phyloP scores from a whole-genome alignment of 2,329 filamentous ascomycete genomes.

The Colletotrichum spaethianum region DNA sequence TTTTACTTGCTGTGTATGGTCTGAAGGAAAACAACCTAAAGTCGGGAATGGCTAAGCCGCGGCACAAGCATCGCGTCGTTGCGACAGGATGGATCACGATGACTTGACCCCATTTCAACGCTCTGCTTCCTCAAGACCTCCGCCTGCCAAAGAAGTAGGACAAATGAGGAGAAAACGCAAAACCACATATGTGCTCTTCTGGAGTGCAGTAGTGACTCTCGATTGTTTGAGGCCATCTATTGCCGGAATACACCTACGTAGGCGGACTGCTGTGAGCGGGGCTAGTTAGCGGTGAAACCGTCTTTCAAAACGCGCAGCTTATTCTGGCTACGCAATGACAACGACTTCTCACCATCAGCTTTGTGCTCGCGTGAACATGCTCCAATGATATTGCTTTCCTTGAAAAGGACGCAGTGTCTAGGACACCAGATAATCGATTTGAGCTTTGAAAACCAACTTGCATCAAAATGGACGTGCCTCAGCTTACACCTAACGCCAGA shows the following conservation, averaged over 20 bases:
- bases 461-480: conserved; percentile 6
- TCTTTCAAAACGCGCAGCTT: background rate
- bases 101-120: background rate
- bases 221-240: background rate
- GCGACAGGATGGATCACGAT: background rate
- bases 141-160: background rate
- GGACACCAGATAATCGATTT: background rate
- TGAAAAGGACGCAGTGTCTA: background rate
- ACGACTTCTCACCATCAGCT: background rate
- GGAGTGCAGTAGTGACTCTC: background rate
- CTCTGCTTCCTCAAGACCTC: background rate
- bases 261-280: background rate
- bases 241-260: background rate
- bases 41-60: background rate
- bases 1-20: background rate
- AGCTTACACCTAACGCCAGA: background rate
- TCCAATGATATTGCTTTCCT: background rate
- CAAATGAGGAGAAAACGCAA: background rate
- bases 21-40: background rate
- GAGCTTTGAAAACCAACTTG: background rate
- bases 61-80: background rate
- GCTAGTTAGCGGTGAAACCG: background rate
- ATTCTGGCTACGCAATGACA: background rate
- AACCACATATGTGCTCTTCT: background rate
- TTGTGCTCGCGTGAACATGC: background rate